phyloP scores from a whole-genome alignment of 2,329 filamentous ascomycete genomes.

The Scortechinia acanthostroma region DNA sequence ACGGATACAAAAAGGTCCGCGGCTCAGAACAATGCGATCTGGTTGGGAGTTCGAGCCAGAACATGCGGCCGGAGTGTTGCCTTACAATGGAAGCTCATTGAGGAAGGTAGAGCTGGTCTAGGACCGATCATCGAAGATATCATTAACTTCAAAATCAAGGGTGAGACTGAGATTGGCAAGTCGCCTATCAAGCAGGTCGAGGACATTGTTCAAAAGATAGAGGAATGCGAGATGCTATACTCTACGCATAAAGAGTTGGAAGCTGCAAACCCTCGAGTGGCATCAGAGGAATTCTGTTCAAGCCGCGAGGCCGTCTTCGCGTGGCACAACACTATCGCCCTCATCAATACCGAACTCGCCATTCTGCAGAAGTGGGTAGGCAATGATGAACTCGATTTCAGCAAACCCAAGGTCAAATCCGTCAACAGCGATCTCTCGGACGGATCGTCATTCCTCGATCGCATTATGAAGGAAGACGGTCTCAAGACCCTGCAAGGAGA shows the following conservation, averaged over 20 bases:
- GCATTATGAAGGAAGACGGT: slow-evolving; percentile 82
- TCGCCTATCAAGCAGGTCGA: slow-evolving; percentile 80
- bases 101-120: slow-evolving; percentile 71
- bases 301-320: slow-evolving; percentile 84
- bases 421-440: slow-evolving; percentile 71
- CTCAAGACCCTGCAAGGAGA: slow-evolving; percentile 65
- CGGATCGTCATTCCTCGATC: slow-evolving; percentile 87
- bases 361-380: slow-evolving; percentile 95
- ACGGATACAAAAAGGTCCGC: slow-evolving; percentile 54
- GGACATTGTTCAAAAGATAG: slow-evolving; percentile 83
- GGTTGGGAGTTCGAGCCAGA: slow-evolving; percentile 80
- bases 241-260: slow-evolving; percentile 73
- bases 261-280: slow-evolving; percentile 67
- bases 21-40: slow-evolving; percentile 72
- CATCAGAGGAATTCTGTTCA: slow-evolving; percentile 70
- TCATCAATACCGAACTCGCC: slow-evolving; percentile 89
- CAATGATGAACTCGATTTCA: slow-evolving; percentile 89
- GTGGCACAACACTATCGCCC: slow-evolving; percentile 93
- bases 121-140: slow-evolving; percentile 78
- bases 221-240: slow-evolving; percentile 79
- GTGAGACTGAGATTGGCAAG: slow-evolving; percentile 84
- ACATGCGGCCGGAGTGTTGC: slow-evolving; percentile 77
- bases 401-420: slow-evolving; percentile 51
- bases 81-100: slow-evolving; percentile 79
- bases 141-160: slow-evolving; percentile 87